Percentiles rank a stretch among this genome's conserved stretches.
phyloP scores from a whole-genome alignment of 2,329 filamentous ascomycete species.

The Xylaria sp. region DNA sequence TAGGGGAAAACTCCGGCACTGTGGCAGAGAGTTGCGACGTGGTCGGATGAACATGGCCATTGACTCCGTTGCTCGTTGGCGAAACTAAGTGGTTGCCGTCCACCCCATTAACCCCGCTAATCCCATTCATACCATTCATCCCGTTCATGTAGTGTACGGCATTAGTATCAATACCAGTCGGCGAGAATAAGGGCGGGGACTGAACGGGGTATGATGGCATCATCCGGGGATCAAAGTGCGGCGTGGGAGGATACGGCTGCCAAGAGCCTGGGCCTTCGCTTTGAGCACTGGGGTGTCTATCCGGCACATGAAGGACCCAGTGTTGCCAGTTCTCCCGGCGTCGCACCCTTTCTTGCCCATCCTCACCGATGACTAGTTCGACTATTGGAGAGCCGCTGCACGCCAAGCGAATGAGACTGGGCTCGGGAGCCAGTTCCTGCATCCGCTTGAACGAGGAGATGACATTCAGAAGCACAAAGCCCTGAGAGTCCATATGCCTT shows the following conservation, averaged over 20 bases:
- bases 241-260: constrained; percentile 35
- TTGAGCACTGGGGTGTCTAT: constrained; percentile 73
- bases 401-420: constrained; percentile 73
- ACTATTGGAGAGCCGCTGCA: constrained; percentile 73
- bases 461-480: constrained; percentile 80
- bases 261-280: constrained; percentile 64
- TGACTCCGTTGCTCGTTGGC: constrained; percentile 32
- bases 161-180: constrained; percentile 34
- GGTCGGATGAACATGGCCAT: constrained; percentile 32
- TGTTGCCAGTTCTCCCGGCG: constrained; percentile 75
- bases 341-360: constrained; percentile 78
- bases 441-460: constrained; percentile 88
- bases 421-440: constrained; percentile 70
- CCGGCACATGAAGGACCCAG: constrained; percentile 73
- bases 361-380: constrained; percentile 74
- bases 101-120: constrained; percentile 26
- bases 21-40: constrained; percentile 63
- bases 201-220: constrained; percentile 33
- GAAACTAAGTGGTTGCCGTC: constrained; percentile 29
- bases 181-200: constrained; percentile 35
- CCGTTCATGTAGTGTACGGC: constrained; percentile 37
- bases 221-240: constrained; percentile 24
- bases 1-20: constrained; percentile 64
- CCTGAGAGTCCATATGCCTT: constrained; percentile 91
- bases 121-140: constrained; percentile 13